Evolutionary conservation across 2,329 filamentous ascomycete genomes (phyloP).

Genomic region (Xylaria sp.): DNA sequence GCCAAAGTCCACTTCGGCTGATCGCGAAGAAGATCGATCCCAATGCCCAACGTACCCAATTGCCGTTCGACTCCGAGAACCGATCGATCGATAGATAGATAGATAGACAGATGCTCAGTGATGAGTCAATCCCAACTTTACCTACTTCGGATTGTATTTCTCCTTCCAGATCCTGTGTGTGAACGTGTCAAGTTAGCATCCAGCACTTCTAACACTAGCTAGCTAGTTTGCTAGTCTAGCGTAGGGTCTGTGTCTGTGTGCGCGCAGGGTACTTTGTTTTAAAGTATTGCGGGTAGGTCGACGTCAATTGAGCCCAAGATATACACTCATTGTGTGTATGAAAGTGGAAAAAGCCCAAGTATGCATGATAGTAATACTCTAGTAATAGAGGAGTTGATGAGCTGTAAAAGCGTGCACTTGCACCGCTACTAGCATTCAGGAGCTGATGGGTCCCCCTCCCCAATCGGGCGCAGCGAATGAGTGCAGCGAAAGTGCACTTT

Average conservation of each 20-base stretch:
- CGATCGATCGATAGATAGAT: slow-evolving; percentile 17
- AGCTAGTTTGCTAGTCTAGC: slow-evolving; percentile 27
- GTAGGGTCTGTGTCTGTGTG: slow-evolving; percentile 21
- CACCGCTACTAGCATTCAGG: slow-evolving; percentile 25
- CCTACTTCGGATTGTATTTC: slow-evolving; percentile 77
- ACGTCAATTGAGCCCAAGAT: slow-evolving; percentile 22
- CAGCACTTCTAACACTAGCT: slow-evolving; percentile 33
- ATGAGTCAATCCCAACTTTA: slow-evolving; percentile 22
- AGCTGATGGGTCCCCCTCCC: slow-evolving; percentile 21
- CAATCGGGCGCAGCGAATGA: slow-evolving; percentile 36
- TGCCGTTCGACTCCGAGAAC: background rate
- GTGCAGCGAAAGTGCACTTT: slow-evolving; percentile 35
- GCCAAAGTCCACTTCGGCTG: background rate
- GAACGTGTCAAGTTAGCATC: slow-evolving; percentile 45
- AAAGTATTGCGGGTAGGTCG: slow-evolving; percentile 20
- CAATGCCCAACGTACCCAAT: slow-evolving; percentile 2
- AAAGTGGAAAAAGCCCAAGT: slow-evolving; percentile 25
- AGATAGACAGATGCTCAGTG: slow-evolving; percentile 1
- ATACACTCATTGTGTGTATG: slow-evolving; percentile 14
- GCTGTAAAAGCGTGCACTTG: slow-evolving; percentile 35
- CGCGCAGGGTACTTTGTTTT: slow-evolving; percentile 27
- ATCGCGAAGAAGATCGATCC: slow-evolving; percentile 3
- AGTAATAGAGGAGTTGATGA: slow-evolving; percentile 25
- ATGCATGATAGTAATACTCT: slow-evolving; percentile 13
- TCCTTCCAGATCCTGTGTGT: slow-evolving; percentile 93